phyloP scores from a whole-genome alignment of 306 rosid species.

The Gillenia trifoliata region DNA sequence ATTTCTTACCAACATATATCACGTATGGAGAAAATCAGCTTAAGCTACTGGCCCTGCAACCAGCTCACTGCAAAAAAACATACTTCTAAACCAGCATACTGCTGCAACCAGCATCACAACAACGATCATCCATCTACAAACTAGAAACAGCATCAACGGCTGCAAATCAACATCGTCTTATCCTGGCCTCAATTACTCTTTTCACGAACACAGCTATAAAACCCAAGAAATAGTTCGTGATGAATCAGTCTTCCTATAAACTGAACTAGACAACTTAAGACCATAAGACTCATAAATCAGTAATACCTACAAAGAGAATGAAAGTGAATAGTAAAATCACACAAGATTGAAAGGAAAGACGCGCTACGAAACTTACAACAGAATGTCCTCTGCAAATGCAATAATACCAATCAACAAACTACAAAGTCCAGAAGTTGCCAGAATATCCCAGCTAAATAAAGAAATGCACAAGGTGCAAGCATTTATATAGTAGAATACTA shows the following conservation, averaged over 20 bases:
- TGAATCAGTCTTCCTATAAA: constrained; percentile 35
- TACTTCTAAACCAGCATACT: constrained; percentile 60
- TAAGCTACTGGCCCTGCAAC: constrained; percentile 49
- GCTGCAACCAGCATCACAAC: constrained; percentile 70
- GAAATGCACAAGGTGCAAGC: constrained; percentile 34
- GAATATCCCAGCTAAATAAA: constrained; percentile 12
- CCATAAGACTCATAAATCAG: constrained; percentile 16
- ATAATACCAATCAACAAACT: constrained; percentile 31
- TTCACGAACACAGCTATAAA: constrained; percentile 78
- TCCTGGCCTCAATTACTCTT: constrained; percentile 50
- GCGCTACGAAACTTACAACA: constrained; percentile 9
- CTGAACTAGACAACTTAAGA: constrained; percentile 4
- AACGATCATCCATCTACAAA: constrained; percentile 66
- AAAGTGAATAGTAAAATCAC: background rate
- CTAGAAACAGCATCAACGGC: constrained; percentile 69
- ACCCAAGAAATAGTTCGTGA: constrained; percentile 61
- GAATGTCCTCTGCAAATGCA: constrained; percentile 9
- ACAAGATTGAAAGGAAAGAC: background rate
- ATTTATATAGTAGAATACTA: constrained; percentile 33
- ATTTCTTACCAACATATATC: constrained; percentile 54
- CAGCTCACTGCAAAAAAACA: constrained; percentile 61
- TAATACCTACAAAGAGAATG: constrained; percentile 4
- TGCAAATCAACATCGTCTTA: constrained; percentile 55
- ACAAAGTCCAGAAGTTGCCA: constrained; percentile 28
- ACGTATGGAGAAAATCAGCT: constrained; percentile 39